A percentile compares a stretch with the other conserved stretches of the same genome.
phyloP scores from a whole-genome alignment of 2,329 filamentous ascomycete genomes.

The Pezicula rhizophila region DNA sequence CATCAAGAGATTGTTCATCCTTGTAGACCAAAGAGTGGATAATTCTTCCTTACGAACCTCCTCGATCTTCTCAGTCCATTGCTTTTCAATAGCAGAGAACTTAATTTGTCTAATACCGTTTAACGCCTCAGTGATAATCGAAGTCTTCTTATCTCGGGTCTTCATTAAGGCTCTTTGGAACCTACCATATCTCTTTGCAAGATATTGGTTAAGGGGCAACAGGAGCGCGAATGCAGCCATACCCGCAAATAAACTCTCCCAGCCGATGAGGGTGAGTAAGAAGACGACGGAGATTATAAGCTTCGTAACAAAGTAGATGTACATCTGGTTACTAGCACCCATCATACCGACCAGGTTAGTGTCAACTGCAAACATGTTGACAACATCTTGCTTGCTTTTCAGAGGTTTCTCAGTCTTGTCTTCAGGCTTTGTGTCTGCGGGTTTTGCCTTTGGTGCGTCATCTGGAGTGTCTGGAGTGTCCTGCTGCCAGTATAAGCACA shows the following conservation, averaged over 20 bases:
- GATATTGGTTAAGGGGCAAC: slow-evolving; percentile 60
- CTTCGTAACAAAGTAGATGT: slow-evolving; percentile 54
- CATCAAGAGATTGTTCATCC: slow-evolving; percentile 15
- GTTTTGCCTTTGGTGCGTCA: neutral
- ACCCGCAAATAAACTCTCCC: slow-evolving; percentile 59
- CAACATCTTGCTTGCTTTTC: slow-evolving; percentile 60
- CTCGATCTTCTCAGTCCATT: slow-evolving; percentile 66
- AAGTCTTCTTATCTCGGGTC: slow-evolving; percentile 65
- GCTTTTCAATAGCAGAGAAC: slow-evolving; percentile 66
- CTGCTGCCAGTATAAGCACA: neutral
- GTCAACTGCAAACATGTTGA: slow-evolving; percentile 72
- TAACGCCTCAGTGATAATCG: slow-evolving; percentile 66
- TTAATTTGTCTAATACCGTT: slow-evolving; percentile 78
- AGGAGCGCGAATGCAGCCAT: slow-evolving; percentile 55
- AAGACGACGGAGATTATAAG: slow-evolving; percentile 59
- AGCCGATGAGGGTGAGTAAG: slow-evolving; percentile 62
- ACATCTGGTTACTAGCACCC: slow-evolving; percentile 53
- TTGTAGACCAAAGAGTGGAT: slow-evolving; percentile 48
- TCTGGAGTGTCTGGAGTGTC: neutral
- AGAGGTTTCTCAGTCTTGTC: slow-evolving; percentile 24
- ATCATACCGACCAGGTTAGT: slow-evolving; percentile 61
- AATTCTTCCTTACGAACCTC: slow-evolving; percentile 62
- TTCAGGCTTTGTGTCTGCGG: neutral
- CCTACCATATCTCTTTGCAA: slow-evolving; percentile 55
- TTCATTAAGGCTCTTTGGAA: slow-evolving; percentile 67